Base-by-base conservation (phyloP, 768 basidiomycete genomes). In the Multifurca ochricompacta region DNA sequence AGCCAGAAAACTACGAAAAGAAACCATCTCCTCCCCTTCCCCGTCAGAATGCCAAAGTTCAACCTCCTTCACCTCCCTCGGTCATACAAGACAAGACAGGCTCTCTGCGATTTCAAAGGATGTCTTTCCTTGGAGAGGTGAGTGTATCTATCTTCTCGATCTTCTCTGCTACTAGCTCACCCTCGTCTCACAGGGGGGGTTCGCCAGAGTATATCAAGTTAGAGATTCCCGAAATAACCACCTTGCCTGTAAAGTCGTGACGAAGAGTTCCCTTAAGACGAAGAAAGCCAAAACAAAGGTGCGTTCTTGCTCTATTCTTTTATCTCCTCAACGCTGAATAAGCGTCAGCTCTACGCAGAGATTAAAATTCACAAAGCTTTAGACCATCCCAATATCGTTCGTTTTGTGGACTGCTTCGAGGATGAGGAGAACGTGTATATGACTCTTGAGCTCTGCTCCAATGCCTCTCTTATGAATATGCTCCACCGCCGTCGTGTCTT, bases 261-360 rank as follows among this genome's bases (percentile, higher is more conserved):
- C 87, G n/a, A 92, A 94, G 72, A 74, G 77, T 23, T 91, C 89
- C 28, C 77, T 99, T 61, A 88, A 89, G 73, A 91, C 91, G 16
- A 95, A 91, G 73, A 97, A 97, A 69, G 93, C 91, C 21, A 95
- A 95, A 71, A 94, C 92, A 16, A 97, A 97, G 80, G 94, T 91
- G 45, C 48, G 76, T 53, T n/a, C 21, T 25, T 21, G 25, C 6
- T 41, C 4, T 18, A 1, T 14, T 16, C 18, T 10, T 13, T 6
- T 14, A 3, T 1, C 8, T 30, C 25, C 18, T 19, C 1, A 27
- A 51, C 10, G 27, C 35, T 52, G 40, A 46, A 14, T 23, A 11
- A 3, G 13, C 14, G 36, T 5, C 52, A 97, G 95, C 80, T 99
- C 42, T 99, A 93, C 65, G 94, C 95, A 56, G 95, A 99, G 76